Evolutionary conservation across 345 rosid species (phyloP).

Genomic region (Salix purpurea): DNA sequence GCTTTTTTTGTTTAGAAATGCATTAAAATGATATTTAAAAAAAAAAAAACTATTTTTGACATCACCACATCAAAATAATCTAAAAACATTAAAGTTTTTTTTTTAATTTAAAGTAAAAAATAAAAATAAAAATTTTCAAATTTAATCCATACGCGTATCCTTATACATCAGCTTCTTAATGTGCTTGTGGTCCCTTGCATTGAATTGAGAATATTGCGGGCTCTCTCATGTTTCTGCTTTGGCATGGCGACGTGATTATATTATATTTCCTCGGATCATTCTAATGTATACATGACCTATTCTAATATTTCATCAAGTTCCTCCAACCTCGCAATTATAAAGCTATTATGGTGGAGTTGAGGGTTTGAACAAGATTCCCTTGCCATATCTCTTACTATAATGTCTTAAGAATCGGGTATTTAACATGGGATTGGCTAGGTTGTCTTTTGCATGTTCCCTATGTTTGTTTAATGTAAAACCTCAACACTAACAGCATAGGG

Average conservation of each 20-base stretch:
- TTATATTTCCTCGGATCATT: neutral
- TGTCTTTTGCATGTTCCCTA: neutral
- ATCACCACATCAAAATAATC: too few species aligned
- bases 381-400: neutral
- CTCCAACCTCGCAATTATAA: neutral
- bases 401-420: neutral
- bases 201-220: neutral
- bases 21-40: too few species aligned
- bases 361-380: neutral
- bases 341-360: conserved; percentile 1
- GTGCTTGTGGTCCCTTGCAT: neutral
- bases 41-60: too few species aligned
- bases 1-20: too few species aligned
- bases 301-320: neutral
- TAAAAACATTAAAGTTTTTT: too few species aligned
- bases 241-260: neutral
- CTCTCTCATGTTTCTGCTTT: neutral
- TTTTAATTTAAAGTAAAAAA: too few species aligned
- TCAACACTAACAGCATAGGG: neutral
- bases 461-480: conserved; percentile 8
- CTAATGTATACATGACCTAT: conserved; percentile 3
- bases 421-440: conserved; percentile 4
- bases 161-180: neutral
- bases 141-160: too few species aligned
- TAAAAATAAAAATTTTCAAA: too few species aligned